Percentiles rank a stretch among this genome's conserved stretches.
Evolutionary conservation across 495 filamentous ascomycete genomes (phyloP).

Genomic region (Terfezia boudieri): DNA sequence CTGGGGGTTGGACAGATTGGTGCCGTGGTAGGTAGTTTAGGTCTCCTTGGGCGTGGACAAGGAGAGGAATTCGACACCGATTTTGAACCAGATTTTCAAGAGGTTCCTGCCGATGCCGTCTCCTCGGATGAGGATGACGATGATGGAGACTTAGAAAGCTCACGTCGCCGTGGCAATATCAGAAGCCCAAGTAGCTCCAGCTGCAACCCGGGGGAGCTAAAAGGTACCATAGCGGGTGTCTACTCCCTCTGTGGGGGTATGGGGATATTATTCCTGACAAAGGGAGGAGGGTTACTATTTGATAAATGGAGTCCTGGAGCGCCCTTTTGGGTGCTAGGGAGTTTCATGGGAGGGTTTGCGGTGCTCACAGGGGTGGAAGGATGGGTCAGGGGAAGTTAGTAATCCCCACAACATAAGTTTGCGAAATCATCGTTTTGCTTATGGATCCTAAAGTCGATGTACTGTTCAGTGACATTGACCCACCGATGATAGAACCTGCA

Average conservation of each 20-base stretch:
- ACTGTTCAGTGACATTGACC: too few relatives aligned
- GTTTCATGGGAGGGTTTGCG: conserved; percentile 40
- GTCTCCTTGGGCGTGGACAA: conserved; percentile 59
- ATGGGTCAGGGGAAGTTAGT: neutral
- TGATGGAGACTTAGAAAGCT: conserved; percentile 4
- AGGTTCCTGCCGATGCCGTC: neutral
- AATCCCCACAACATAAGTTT: too few relatives aligned
- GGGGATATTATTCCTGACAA: conserved; percentile 77
- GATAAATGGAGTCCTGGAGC: conserved; percentile 56
- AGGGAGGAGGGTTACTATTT: conserved; percentile 64
- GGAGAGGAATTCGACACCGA: conserved; percentile 22
- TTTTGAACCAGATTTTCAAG: neutral
- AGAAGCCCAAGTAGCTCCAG: conserved; percentile 1
- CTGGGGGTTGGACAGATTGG: conserved; percentile 86
- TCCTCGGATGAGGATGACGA: neutral
- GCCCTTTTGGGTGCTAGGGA: conserved; percentile 82
- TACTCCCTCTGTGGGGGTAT: conserved; percentile 82
- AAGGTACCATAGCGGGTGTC: conserved; percentile 81
- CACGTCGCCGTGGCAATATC: conserved; percentile 3
- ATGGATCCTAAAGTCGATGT: too few relatives aligned
- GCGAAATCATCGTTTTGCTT: too few relatives aligned
- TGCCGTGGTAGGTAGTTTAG: conserved; percentile 78
- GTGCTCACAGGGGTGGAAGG: neutral
- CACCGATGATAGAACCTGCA: too few relatives aligned
- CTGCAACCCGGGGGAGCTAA: conserved; percentile 26